Evolutionary conservation across 1,284 basidiomycete species (phyloP).

Genomic region (Malassezia psittaci): DNA sequence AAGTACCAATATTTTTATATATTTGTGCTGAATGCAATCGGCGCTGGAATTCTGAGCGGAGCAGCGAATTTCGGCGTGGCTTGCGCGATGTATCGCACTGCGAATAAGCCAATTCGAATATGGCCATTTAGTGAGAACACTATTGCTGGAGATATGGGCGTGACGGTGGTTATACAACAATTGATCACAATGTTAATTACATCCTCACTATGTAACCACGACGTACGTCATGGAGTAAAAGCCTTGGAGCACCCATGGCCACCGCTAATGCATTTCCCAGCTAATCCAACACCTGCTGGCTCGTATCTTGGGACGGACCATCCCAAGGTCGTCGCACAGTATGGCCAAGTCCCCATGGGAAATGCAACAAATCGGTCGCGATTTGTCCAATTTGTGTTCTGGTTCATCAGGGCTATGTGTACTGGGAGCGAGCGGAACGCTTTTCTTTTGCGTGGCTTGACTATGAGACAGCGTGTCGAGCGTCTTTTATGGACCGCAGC

Average conservation of each 20-base stretch:
- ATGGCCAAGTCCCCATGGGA: slow-evolving; percentile 21
- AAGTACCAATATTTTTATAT: slow-evolving; percentile 16
- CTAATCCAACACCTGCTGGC: slow-evolving; percentile 23
- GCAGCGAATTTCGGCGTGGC: slow-evolving; percentile 43
- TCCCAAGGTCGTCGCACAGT: slow-evolving; percentile 8
- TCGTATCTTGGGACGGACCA: slow-evolving; percentile 25
- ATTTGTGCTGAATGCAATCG: slow-evolving; percentile 16
- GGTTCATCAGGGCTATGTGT: slow-evolving; percentile 28
- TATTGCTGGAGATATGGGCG: slow-evolving; percentile 43
- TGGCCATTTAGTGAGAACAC: slow-evolving; percentile 36
- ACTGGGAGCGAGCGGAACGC: slow-evolving; percentile 38
- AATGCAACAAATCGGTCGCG: slow-evolving; percentile 16
- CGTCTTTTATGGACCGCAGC: slow-evolving; percentile 34
- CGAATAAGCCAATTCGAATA: slow-evolving; percentile 18
- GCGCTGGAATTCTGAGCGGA: slow-evolving; percentile 16
- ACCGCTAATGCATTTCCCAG: slow-evolving; percentile 33
- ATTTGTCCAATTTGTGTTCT: slow-evolving; percentile 23
- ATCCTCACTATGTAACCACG: slow-evolving; percentile 28
- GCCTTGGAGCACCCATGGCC: slow-evolving; percentile 35
- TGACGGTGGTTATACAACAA: slow-evolving; percentile 41
- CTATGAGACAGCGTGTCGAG: slow-evolving; percentile 27
- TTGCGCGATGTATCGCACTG: slow-evolving; percentile 26
- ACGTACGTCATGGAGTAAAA: slow-evolving; percentile 28
- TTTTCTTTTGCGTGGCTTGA: slow-evolving; percentile 24
- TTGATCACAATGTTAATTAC: slow-evolving; percentile 40